Evolutionary conservation across 768 basidiomycete species (phyloP), one percentile per base, ranked within the genome.

Genomic region (Coprinopsis marcescibilis): DNA sequence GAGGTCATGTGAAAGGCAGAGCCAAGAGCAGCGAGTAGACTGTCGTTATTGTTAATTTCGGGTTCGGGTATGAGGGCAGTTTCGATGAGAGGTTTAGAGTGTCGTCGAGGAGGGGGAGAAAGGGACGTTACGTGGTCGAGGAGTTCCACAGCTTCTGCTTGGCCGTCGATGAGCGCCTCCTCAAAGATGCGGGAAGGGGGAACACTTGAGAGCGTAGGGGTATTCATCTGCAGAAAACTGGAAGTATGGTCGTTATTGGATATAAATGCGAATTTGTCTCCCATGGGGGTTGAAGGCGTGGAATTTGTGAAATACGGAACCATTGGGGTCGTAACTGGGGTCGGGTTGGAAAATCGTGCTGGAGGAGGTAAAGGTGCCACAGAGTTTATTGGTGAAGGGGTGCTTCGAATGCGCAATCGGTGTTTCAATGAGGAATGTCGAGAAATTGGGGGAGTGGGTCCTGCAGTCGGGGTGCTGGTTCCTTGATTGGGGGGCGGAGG

Each of bases 381-480:
- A 37, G 37, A 30, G 15, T 27, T 8, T 19, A 48, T 24, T 7
- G 46, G 35, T 33, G 29, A 32, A 12, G 39, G 60, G 3, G 81
- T 71, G 56, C 83, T 86, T 42, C 80, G 73, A 41, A 83, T 79
- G 42, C 86, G 80, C 45, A 86, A 56, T 26, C 86, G 82, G 51
- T 78, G 78, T 54, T 73, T 78, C 54, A 87, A 55, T 10, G 80
- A 78, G 2, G 72, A 53, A 36, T 67, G 62, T 4, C 70, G 65
- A 23, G 66, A 55, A 49, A 50, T 30, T 30, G 57, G 13, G 50
- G 50, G 45, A 12, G 36, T 37, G 32, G 20, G n/a, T 5, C 57
- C 54, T 8, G 52, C 48, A 48, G 56, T 53, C 41, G 49, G 52
- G 6, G 52, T 57, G 24, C 50, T 56, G 21, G 52, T 52, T 26